Evolutionary conservation across 139 green algal species (phyloP), one percentile per base, ranked within the genome.

Genomic region (Chlamydomonas sphaeroides): DNA sequence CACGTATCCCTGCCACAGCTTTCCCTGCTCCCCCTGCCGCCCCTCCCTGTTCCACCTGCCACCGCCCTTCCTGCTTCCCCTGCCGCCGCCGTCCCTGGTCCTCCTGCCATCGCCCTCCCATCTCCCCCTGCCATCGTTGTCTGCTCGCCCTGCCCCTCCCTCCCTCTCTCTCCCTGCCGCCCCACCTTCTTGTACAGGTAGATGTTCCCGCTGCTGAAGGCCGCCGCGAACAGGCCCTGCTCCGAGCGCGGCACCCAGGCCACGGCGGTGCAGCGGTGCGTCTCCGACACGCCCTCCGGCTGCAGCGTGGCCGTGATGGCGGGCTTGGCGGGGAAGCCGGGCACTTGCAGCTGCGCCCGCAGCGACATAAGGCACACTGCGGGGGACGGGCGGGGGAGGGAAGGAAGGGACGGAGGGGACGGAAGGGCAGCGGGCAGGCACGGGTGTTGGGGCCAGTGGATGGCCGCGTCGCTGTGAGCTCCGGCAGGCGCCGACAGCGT

Each of bases 281-380:
- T 51, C 35, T 84, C 76, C 0, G 67, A 74, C 33, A 83, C 39
- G 30, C 87, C 88, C 23, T 94, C 90, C 5, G 79, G 53, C 36
- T 91, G 88, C 38, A 95, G 78, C 0, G 70, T 89, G 36, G 85
- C 81, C 6, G 83, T 53, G 3, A 87, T 42, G 6, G 83, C 28
- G 0, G 88, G 90, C 49, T 89, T 89, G 17, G 61, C 78, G 74
- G 66, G 86, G 69, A 76, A 77, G 5, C 51, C 30, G 0, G 73
- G 41, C 5, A 68, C 57, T 33, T 84, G 41, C 56, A 96, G 88
- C 88, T 95, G 90, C 8, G 86, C 86, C 1, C 70, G 61, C 65
- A 95, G 65, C 20, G 91, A 95, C 57, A 93, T 72, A 49, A 95
- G 85, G 63, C 86, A 21, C 49, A 97, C 93, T 96, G 93, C 85